phyloP scores from a whole-genome alignment of 1,284 basidiomycete genomes.

The Ganoderma sp. region DNA sequence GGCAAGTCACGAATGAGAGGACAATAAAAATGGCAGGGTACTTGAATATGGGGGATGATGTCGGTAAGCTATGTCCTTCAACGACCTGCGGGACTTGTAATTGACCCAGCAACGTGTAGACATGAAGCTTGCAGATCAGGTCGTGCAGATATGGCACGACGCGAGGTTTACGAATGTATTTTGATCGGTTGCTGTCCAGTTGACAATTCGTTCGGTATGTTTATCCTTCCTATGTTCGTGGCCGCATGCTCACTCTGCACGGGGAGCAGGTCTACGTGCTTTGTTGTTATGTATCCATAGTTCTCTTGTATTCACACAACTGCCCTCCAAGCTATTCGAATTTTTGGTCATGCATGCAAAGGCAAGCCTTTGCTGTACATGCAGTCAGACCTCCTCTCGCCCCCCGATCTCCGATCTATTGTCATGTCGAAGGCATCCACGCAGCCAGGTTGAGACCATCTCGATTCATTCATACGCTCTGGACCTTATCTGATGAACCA shows the following conservation, averaged over 20 bases:
- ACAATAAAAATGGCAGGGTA: constrained; percentile 67
- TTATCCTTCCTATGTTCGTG: too few species aligned
- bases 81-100: background rate
- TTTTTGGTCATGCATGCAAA: background rate
- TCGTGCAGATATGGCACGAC: constrained; percentile 69
- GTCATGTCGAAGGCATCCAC: too few species aligned
- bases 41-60: constrained; percentile 65
- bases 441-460: too few species aligned
- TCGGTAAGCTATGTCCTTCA: constrained; percentile 57
- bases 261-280: background rate
- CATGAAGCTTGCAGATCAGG: constrained; percentile 68
- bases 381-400: too few species aligned
- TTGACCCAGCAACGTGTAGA: constrained; percentile 47
- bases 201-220: background rate
- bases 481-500: too few species aligned
- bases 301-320: background rate
- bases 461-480: too few species aligned
- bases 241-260: background rate
- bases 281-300: background rate
- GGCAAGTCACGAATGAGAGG: constrained; percentile 63
- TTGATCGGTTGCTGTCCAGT: constrained; percentile 4
- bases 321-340: background rate
- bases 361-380: background rate
- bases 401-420: too few species aligned
- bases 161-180: constrained; percentile 52